Evolutionary conservation across 257 asterid genomes (phyloP).

Genomic region (Solanum commersonii): DNA sequence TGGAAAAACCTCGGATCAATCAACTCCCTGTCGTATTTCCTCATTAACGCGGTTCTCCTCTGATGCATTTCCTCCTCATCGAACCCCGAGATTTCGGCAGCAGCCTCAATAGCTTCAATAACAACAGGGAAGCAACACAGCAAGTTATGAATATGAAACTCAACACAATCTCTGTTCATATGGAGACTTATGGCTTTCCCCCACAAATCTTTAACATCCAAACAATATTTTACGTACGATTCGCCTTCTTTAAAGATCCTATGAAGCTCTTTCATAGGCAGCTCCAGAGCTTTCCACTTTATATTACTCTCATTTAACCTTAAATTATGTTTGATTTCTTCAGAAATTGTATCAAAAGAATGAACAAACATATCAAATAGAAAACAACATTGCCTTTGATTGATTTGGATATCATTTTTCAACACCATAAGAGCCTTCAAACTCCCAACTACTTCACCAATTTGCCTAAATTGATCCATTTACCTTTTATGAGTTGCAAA

Average conservation of each 20-base stretch:
- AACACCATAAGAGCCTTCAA: conserved; percentile 69
- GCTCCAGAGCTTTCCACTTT: conserved; percentile 76
- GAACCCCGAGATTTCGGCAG: conserved; percentile 62
- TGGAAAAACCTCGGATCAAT: conserved; percentile 17
- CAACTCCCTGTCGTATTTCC: conserved; percentile 47
- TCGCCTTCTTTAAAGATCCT: conserved; percentile 61
- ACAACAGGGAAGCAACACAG: conserved; percentile 61
- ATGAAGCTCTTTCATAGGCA: conserved; percentile 73
- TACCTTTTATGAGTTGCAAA: background rate
- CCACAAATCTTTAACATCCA: conserved; percentile 71
- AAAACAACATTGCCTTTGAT: conserved; percentile 64
- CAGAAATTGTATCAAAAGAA: conserved; percentile 57
- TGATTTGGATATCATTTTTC: conserved; percentile 64
- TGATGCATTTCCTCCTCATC: conserved; percentile 60
- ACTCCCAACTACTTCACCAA: conserved; percentile 81
- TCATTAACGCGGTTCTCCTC: conserved; percentile 30
- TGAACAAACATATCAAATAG: conserved; percentile 47
- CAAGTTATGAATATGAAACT: conserved; percentile 66
- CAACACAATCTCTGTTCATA: conserved; percentile 51
- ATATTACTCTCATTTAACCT: conserved; percentile 49
- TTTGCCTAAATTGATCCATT: conserved; percentile 83
- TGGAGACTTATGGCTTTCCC: conserved; percentile 73
- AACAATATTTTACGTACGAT: conserved; percentile 38
- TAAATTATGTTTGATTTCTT: conserved; percentile 50
- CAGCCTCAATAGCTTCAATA: conserved; percentile 81